phyloP scores from a whole-genome alignment of 768 basidiomycete genomes.

The Pluteus cervinus region DNA sequence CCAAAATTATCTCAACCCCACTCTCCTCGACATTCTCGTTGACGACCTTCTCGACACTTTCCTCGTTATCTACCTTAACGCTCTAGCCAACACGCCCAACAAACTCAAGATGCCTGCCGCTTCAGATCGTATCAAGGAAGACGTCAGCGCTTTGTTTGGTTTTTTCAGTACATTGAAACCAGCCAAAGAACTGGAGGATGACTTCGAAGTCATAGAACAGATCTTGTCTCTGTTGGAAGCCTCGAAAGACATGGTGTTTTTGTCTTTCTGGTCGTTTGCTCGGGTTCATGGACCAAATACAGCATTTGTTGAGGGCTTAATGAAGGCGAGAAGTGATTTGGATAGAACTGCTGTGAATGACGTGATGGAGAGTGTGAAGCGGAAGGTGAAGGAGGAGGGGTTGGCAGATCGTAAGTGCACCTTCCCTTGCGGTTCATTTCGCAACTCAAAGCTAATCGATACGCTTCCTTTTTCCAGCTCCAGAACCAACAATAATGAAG shows the following conservation, averaged over 20 bases:
- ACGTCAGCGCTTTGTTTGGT: conserved; percentile 68
- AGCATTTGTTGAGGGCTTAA: conserved; percentile 83
- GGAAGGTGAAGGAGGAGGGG: conserved; percentile 89
- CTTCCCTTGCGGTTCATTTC: not conserved
- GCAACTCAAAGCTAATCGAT: not conserved
- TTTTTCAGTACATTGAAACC: conserved; percentile 81
- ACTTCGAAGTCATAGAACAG: conserved; percentile 85
- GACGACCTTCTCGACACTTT: conserved; percentile 92
- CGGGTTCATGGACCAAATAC: conserved; percentile 92
- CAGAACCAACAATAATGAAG: conserved; percentile 88
- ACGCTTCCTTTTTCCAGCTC: conserved; percentile 41
- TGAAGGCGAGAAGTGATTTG: conserved; percentile 86
- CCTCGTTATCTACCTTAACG: conserved; percentile 85
- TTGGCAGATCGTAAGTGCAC: conserved; percentile 67
- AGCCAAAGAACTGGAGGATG: conserved; percentile 70
- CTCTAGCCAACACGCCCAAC: conserved; percentile 74
- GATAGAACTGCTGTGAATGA: conserved; percentile 85
- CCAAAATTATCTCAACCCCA: conserved; percentile 84
- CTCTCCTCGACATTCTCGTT: conserved; percentile 84
- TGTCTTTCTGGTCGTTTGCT: conserved; percentile 93
- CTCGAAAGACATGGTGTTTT: conserved; percentile 82
- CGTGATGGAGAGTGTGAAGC: conserved; percentile 89
- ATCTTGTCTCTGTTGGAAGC: conserved; percentile 78
- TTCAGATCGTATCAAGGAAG: conserved; percentile 75
- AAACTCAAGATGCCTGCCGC: conserved; percentile 85